A percentile compares a stretch with the other conserved stretches of the same genome.
phyloP scores from a whole-genome alignment of 805 yeast species.

The Teunomyces gatunensis region DNA sequence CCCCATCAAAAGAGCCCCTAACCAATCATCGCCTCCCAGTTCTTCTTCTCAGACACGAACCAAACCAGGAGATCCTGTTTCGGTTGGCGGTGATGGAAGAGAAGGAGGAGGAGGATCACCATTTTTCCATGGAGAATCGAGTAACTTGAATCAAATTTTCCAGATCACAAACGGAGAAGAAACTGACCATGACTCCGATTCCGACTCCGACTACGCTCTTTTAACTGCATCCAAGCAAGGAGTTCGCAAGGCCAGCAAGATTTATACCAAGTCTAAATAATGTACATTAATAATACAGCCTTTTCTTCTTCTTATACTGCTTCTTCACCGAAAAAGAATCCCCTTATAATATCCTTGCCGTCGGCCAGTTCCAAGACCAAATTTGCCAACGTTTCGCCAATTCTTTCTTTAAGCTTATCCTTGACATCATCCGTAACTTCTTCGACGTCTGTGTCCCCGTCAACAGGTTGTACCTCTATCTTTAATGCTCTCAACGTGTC shows the following conservation, averaged over 20 bases:
- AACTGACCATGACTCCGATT: slow-evolving; percentile 2
- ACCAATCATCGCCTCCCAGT: neutral
- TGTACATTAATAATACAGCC: slow-evolving; percentile 4
- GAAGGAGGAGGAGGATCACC: slow-evolving; percentile 30
- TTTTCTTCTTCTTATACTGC: slow-evolving; percentile 4
- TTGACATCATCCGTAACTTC: slow-evolving; percentile 31
- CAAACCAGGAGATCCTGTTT: slow-evolving; percentile 37
- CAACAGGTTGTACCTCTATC: slow-evolving; percentile 19
- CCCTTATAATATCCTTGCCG: slow-evolving; percentile 53
- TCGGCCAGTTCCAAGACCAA: slow-evolving; percentile 46
- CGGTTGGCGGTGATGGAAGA: slow-evolving; percentile 10
- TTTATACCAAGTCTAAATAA: slow-evolving; percentile 2
- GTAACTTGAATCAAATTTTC: neutral
- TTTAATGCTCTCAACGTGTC: slow-evolving; percentile 54
- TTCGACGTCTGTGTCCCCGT: slow-evolving; percentile 31
- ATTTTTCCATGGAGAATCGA: slow-evolving; percentile 15
- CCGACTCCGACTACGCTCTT: slow-evolving; percentile 1
- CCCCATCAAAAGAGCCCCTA: neutral
- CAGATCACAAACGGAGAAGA: neutral
- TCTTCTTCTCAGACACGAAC: neutral
- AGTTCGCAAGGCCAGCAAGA: neutral
- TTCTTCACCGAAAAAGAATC: slow-evolving; percentile 71
- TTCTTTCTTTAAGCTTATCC: slow-evolving; percentile 49
- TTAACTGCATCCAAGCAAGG: neutral
- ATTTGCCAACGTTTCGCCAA: slow-evolving; percentile 59